phyloP scores from a whole-genome alignment of 345 rosid genomes.

The Limnanthes douglasii region DNA sequence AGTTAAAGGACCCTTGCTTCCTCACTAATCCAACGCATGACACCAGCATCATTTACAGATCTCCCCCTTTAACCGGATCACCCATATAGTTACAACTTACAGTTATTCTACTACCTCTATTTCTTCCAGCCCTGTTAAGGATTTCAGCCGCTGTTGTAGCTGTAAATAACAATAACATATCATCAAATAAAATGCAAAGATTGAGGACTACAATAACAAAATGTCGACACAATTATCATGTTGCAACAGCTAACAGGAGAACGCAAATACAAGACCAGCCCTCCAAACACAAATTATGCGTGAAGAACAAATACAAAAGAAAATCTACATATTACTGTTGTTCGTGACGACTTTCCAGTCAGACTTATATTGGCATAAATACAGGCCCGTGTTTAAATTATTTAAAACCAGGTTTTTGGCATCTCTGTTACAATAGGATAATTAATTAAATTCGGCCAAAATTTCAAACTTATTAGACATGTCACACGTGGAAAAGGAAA shows the following conservation, averaged over 20 bases:
- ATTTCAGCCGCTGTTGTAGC: conserved; percentile 53
- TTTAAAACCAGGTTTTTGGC: too few species aligned
- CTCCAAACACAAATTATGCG: background rate
- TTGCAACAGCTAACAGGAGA: too few species aligned
- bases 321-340: too few species aligned
- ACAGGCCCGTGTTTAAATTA: too few species aligned
- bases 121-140: conserved; percentile 30
- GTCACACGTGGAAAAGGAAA: background rate
- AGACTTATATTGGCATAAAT: too few species aligned
- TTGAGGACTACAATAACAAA: background rate
- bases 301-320: background rate
- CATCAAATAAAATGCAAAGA: background rate
- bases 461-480: background rate
- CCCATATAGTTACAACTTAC: background rate
- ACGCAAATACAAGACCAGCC: background rate
- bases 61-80: too few species aligned
- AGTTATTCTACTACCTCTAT: conserved; percentile 8
- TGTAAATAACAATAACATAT: conserved; percentile 14
- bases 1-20: too few species aligned
- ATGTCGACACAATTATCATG: too few species aligned
- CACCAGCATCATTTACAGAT: too few species aligned
- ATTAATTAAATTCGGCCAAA: background rate
- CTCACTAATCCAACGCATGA: too few species aligned
- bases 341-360: too few species aligned
- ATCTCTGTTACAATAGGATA: too few species aligned